phyloP scores from a whole-genome alignment of 176 grass and related monocot genomes.

The Oryza nivara region DNA sequence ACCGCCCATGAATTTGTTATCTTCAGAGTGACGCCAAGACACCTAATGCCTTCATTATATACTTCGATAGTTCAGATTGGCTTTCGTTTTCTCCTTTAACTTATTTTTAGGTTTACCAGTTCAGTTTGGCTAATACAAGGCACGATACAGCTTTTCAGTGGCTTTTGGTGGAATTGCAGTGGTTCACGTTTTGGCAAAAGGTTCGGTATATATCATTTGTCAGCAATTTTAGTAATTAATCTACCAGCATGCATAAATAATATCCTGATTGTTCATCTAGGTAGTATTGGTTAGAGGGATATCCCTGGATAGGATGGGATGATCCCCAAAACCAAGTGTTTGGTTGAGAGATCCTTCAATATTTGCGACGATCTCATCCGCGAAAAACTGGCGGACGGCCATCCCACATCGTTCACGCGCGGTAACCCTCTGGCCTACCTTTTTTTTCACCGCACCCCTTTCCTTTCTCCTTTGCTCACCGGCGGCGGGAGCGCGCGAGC shows the following conservation, averaged over 20 bases:
- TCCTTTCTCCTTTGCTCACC: too few species aligned
- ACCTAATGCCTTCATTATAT: neutral
- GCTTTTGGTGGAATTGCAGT: neutral
- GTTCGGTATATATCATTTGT: neutral
- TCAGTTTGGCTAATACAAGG: neutral
- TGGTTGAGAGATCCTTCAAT: too few species aligned
- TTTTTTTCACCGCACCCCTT: too few species aligned
- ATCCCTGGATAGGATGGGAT: too few species aligned
- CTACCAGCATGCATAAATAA: neutral
- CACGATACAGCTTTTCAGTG: neutral
- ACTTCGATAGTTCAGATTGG: neutral
- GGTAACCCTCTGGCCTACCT: too few species aligned
- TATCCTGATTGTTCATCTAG: neutral
- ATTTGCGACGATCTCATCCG: too few species aligned
- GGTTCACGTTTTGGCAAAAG: neutral
- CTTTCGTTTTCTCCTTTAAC: neutral
- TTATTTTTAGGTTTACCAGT: neutral
- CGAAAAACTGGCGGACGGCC: too few species aligned
- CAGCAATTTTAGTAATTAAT: neutral
- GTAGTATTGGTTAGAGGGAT: neutral
- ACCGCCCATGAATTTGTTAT: slow-evolving; percentile 35
- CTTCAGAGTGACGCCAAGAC: slow-evolving; percentile 15
- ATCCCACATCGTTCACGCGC: too few species aligned
- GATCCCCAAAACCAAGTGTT: too few species aligned
- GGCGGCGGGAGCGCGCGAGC: too few species aligned